Conservation (phyloP, 202 grass and related monocot species). For the Musa balbisiana region DNA sequence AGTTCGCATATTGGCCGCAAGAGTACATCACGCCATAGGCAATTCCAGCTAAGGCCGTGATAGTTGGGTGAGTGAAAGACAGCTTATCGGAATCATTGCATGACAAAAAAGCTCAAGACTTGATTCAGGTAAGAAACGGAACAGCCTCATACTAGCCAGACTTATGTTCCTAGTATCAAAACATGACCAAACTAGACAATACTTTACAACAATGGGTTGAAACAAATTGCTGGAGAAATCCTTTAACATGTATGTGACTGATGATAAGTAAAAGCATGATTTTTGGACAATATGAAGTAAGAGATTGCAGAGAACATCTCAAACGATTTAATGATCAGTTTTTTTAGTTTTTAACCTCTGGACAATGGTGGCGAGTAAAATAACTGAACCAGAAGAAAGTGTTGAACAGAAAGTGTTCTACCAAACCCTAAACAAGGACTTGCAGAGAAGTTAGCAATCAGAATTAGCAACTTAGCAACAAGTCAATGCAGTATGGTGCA, state of each 20-base stretch:
- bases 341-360: no score
- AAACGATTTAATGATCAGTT: background rate
- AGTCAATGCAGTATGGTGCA: background rate
- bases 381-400: background rate
- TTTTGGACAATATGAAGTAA: background rate
- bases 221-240: background rate
- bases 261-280: no score
- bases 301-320: background rate
- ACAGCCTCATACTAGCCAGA: background rate
- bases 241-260: no score
- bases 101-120: background rate
- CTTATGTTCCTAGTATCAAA: background rate
- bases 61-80: background rate
- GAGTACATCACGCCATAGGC: no score
- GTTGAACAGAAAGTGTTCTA: no score
- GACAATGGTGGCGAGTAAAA: background rate
- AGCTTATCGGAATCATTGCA: no score
- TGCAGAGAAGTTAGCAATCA: no score
- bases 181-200: background rate
- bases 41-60: no score
- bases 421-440: background rate
- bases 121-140: background rate
- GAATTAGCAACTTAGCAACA: background rate
- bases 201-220: background rate
- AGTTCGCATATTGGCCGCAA: no score